Evolutionary conservation across 129 eudicot species (phyloP).

Genomic region (Flaveria trinervia): DNA sequence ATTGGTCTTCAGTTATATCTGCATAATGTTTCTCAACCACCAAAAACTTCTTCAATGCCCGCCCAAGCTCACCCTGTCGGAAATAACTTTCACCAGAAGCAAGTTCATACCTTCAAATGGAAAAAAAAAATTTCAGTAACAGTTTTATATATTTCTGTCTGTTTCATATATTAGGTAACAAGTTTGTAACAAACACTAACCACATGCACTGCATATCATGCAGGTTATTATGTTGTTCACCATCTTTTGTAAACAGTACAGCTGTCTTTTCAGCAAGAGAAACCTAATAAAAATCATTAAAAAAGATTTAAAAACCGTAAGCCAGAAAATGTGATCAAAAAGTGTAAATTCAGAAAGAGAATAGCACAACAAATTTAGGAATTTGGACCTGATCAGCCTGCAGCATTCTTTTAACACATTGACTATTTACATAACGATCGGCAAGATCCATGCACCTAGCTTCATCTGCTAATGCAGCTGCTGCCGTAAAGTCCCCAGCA

Average conservation of each 20-base stretch:
- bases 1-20: conserved; percentile 95
- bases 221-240: conserved; percentile 94
- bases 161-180: neutral
- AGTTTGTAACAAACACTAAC: conserved; percentile 46
- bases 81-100: conserved; percentile 98
- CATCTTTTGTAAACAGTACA: conserved; percentile 95
- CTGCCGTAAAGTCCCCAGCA: conserved; percentile 88
- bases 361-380: conserved; percentile 2
- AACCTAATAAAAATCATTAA: conserved; percentile 52
- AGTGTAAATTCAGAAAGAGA: neutral
- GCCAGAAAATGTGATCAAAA: neutral
- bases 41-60: conserved; percentile 83
- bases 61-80: conserved; percentile 94
- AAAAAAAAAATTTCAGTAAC: conserved; percentile 1
- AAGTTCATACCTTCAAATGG: conserved; percentile 78
- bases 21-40: conserved; percentile 98
- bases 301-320: neutral
- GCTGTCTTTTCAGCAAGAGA: conserved; percentile 94
- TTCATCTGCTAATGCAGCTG: conserved; percentile 98
- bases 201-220: conserved; percentile 99
- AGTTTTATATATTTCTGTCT: neutral
- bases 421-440: conserved; percentile 94
- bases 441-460: conserved; percentile 99
- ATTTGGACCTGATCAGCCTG: conserved; percentile 91
- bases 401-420: conserved; percentile 94